Evolutionary conservation across 2,329 filamentous ascomycete genomes (phyloP).

Genomic region (Claviceps paspali): DNA sequence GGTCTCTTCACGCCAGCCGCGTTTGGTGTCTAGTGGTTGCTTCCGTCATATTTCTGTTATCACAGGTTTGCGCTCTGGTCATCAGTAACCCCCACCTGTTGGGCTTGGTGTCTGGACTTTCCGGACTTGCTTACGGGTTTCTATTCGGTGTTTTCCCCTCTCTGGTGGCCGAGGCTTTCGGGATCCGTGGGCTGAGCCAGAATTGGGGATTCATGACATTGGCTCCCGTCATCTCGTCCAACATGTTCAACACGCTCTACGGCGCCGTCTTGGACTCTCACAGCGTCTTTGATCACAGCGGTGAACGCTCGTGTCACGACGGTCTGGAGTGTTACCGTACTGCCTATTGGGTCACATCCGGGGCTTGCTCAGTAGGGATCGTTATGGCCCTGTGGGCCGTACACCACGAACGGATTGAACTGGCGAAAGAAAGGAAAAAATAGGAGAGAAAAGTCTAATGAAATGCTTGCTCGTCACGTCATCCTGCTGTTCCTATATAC

Average conservation of each 20-base stretch:
- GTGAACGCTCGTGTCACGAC: constrained; percentile 59
- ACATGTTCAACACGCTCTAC: constrained; percentile 87
- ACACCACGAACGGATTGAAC: constrained; percentile 33
- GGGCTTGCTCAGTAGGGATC: constrained; percentile 54
- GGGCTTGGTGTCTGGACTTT: constrained; percentile 64
- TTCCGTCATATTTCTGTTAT: constrained; percentile 59
- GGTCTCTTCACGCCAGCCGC: constrained; percentile 62
- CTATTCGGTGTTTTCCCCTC: constrained; percentile 90
- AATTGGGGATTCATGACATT: constrained; percentile 97
- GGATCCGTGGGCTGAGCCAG: constrained; percentile 73
- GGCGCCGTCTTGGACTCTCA: constrained; percentile 72
- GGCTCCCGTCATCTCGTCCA: constrained; percentile 72
- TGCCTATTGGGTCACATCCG: constrained; percentile 68
- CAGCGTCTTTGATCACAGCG: constrained; percentile 50
- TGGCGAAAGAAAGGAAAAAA: constrained; percentile 18
- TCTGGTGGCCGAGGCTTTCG: constrained; percentile 79
- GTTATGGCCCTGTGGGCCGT: constrained; percentile 58
- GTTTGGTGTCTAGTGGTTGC: constrained; percentile 83
- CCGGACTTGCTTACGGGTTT: constrained; percentile 81
- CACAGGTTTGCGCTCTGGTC: constrained; percentile 61
- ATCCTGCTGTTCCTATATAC: no score
- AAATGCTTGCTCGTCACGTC: no score
- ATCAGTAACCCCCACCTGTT: constrained; percentile 66
- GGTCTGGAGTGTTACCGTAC: constrained; percentile 67
- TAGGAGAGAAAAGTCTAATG: no score